A percentile compares a stretch with the other conserved stretches of the same genome.
Conservation (phyloP, 331 rosid genomes). For the Quercus phellos region DNA sequence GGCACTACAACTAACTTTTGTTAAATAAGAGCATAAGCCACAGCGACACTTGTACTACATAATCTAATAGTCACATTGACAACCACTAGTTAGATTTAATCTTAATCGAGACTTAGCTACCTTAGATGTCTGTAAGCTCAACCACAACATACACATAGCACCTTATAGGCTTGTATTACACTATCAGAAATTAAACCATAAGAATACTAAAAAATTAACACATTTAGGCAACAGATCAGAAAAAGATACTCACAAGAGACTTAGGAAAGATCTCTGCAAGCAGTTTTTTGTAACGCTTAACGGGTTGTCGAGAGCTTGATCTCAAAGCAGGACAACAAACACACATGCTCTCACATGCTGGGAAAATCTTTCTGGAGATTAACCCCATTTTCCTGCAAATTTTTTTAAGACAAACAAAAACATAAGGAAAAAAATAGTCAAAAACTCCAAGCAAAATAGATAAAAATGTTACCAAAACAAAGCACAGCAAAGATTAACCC, state of each 20-base stretch:
- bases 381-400: conserved; percentile 74
- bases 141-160: neutral
- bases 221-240: neutral
- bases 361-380: conserved; percentile 86
- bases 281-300: conserved; percentile 88
- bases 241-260: conserved; percentile 50
- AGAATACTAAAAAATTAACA: neutral
- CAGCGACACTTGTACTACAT: neutral
- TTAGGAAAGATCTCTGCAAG: conserved; percentile 92
- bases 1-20: neutral
- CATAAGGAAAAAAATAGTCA: conserved; percentile 1
- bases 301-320: conserved; percentile 93
- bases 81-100: neutral
- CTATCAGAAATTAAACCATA: neutral
- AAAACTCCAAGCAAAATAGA: conserved; percentile 16
- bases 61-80: neutral
- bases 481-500: neutral
- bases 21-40: neutral
- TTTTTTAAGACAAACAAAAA: neutral
- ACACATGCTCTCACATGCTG: conserved; percentile 95
- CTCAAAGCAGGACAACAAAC: conserved; percentile 97
- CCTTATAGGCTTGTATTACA: neutral
- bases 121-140: neutral
- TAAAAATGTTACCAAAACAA: neutral
- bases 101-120: neutral